Evolutionary conservation across 2,329 filamentous ascomycete genomes (phyloP), one percentile per base, ranked within the genome.

Genomic region (Pseudogymnoascus sp.): DNA sequence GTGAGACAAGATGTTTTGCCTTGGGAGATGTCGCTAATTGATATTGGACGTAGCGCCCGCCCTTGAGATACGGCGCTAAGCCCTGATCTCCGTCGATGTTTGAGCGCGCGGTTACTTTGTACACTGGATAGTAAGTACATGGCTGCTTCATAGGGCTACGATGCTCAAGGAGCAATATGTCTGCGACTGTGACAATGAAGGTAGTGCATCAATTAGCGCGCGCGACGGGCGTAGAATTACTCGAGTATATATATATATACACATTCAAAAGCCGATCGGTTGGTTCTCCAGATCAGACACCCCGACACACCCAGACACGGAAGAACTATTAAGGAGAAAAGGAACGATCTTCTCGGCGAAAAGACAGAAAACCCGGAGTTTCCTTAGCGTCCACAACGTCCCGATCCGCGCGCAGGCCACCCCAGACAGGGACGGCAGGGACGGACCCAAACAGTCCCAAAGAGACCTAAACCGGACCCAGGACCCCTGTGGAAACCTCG

Each of bases 331-430:
- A 50, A 26, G 22, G 12, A n/a, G 22, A 50, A 31, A 31, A 28
- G 24, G 14, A 26, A 53, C 26, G 12, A 46, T 24, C 12, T 8
- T 22, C 22, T 5, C 24, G 43, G 24, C 24, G 24, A 31, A 53
- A n/a, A 16, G 24, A n/a, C 14, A 8, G 14, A 26, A 31, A 46
- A 50, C 43, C 43, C 43, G 24, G 24, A 53, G 43, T 14, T 53
- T 53, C 43, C 43, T 53, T 53, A 53, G 43, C 43, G 43, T 28
- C 43, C 43, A 53, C n/a, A 53, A 53, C 43, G 43, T 53, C 43
- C 24, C 43, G 43, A 53, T 53, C 43, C 43, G 43, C 43, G 43
- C 43, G 43, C 24, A 50, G 43, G 24, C 43, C 43, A 10, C 43
- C 43, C 43, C 43, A 53, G 43, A 28, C 41, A 26, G 19, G 5